Evolutionary conservation across 2,329 filamentous ascomycete genomes (phyloP), one percentile per base, ranked within the genome.

Genomic region (Chalara sp.): DNA sequence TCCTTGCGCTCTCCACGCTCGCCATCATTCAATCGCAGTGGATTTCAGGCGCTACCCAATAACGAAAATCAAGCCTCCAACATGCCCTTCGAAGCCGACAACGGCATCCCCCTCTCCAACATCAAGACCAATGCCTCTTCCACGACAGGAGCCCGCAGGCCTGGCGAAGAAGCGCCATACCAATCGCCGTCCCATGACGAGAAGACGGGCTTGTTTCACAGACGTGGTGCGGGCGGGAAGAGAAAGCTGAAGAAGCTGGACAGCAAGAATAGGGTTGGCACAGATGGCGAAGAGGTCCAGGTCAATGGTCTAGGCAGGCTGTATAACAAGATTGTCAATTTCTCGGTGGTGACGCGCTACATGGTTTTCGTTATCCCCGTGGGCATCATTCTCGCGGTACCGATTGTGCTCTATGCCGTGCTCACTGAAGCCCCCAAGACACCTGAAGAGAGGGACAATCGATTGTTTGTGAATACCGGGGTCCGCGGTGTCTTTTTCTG

Each of bases 311-410:
- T 88, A 73, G 84, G 84, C 43, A 75, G 75, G 53, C 62, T 87
- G 35, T 85, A 87, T 68, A 74, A 76, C 61, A 84, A 78, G 64
- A 75, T 88, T 55, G 70, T 86, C 53, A 72, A 74, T 58, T 83
- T 83, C 61, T 84, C 80, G 6, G 72, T 82, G 55, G 61, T 86
- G 54, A 84, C 80, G 4, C 75, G 84, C 44, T 87, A 87, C 63
- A 69, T 86, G 45, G 73, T 87, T 56, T 87, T 87, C 62, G 76
- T 87, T 55, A 68, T 83, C 29, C 84, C 84, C 5, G 70, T 87
- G 32, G 81, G 75, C 44, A 53, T 83, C 12, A 61, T 84, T 30
- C 72, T 88, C 47, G 81, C 81, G 6, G 64, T 82, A 5, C 84
- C 84, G 10, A 71, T 87, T 35, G 70, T 85, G 47, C 70, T 85